Percentiles rank a stretch among this genome's conserved stretches.
Conservation (phyloP, 495 filamentous ascomycete genomes). For the Evansstolkia leycettana region DNA sequence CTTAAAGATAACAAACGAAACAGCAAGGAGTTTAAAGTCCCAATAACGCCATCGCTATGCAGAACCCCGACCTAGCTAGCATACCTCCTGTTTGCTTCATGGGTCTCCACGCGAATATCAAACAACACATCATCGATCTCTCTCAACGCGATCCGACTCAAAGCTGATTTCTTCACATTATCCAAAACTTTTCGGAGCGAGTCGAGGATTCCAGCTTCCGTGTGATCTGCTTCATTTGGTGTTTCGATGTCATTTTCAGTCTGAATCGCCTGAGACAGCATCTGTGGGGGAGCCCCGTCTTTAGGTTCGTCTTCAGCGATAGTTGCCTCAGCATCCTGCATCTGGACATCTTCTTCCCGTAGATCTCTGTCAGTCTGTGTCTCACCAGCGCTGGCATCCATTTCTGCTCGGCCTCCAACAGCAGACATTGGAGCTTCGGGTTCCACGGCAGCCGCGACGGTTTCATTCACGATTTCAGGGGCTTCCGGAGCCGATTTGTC, state of each 20-base stretch:
- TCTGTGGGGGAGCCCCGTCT: not conserved
- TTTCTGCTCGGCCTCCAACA: not conserved
- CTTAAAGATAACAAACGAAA: too few relatives aligned
- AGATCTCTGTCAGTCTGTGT: not conserved
- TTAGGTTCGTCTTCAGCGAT: constrained; percentile 2
- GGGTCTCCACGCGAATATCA: constrained; percentile 51
- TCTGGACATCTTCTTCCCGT: constrained; percentile 2
- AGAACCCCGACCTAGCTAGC: constrained; percentile 10
- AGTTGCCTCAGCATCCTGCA: constrained; percentile 1
- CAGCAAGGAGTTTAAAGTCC: too few relatives aligned
- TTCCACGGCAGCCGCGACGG: not conserved
- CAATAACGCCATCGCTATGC: constrained; percentile 40
- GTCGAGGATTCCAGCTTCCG: constrained; percentile 25
- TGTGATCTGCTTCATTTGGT: not conserved
- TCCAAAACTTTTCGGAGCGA: constrained; percentile 39
- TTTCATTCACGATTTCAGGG: not conserved
- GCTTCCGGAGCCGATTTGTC: not conserved
- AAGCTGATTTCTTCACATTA: constrained; percentile 33
- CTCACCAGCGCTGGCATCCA: not conserved
- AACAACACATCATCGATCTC: constrained; percentile 56
- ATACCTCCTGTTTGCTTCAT: constrained; percentile 44
- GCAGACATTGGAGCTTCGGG: not conserved
- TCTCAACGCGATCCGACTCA: constrained; percentile 40
- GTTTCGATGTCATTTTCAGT: not conserved
- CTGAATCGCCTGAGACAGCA: constrained; percentile 1